Evolutionary conservation across 75 land plant genomes (phyloP).

Genomic region (Cupressus sempervirens): DNA sequence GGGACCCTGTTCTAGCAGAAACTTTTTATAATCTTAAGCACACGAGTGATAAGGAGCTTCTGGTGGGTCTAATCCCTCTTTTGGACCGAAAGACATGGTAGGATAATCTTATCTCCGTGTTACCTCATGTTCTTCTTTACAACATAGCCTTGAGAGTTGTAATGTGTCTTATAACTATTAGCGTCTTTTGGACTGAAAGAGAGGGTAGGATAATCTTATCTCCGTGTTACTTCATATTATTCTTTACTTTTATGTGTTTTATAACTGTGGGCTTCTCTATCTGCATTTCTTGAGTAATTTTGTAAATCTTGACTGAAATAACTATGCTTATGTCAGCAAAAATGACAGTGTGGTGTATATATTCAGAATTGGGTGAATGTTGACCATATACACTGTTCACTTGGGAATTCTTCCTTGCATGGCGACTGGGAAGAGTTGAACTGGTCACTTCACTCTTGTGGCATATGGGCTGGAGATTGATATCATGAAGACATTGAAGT

Average conservation of each 20-base stretch:
- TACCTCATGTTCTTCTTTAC: not conserved
- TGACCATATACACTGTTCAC: no score
- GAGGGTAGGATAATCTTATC: slow-evolving; percentile 14
- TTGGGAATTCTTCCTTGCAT: no score
- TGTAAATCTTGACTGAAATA: not conserved
- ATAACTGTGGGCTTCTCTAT: not conserved
- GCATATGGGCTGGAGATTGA: not conserved
- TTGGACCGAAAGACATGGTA: slow-evolving; percentile 18
- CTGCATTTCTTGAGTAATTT: not conserved
- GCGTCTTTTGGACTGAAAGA: slow-evolving; percentile 15
- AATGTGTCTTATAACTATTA: no score
- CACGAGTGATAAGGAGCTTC: slow-evolving; percentile 24
- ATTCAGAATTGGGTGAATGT: not conserved
- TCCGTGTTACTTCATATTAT: not conserved
- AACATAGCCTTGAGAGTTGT: not conserved
- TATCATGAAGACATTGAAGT: not conserved
- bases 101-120: not conserved
- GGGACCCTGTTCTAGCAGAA: slow-evolving; percentile 29
- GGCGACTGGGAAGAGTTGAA: no score
- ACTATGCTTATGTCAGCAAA: not conserved
- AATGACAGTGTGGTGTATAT: not conserved
- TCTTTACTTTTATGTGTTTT: slow-evolving; percentile 5
- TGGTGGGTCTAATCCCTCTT: slow-evolving; percentile 25
- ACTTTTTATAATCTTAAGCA: slow-evolving; percentile 18
- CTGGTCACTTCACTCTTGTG: no score